Evolutionary conservation across 805 yeast species (phyloP).

Genomic region (Torulaspora delbrueckii): DNA sequence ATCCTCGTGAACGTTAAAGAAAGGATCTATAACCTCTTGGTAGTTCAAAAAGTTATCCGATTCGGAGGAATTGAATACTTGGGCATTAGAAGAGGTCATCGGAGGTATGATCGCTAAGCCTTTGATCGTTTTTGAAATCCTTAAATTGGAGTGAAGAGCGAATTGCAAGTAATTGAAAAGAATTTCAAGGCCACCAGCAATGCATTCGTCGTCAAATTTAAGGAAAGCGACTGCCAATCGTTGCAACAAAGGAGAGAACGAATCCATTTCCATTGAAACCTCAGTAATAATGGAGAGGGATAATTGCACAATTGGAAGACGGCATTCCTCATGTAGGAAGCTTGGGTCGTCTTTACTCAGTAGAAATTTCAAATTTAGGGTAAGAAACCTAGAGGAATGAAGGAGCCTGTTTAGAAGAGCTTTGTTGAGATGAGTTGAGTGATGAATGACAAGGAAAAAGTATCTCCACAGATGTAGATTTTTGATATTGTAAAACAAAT

Average conservation of each 20-base stretch:
- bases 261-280: slow-evolving; percentile 11
- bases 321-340: slow-evolving; percentile 5
- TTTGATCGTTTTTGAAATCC: slow-evolving; percentile 11
- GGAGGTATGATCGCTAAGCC: slow-evolving; percentile 9
- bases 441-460: slow-evolving; percentile 28
- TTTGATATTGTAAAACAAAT: slow-evolving; percentile 8
- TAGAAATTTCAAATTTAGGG: slow-evolving; percentile 9
- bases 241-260: slow-evolving; percentile 7
- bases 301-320: slow-evolving; percentile 4
- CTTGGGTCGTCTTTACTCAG: slow-evolving; percentile 1
- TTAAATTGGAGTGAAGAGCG: slow-evolving; percentile 17
- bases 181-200: slow-evolving; percentile 21
- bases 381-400: slow-evolving; percentile 13
- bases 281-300: slow-evolving; percentile 14
- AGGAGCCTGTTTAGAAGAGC: slow-evolving; percentile 14
- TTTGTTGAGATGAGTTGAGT: slow-evolving; percentile 21
- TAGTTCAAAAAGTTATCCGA: neutral
- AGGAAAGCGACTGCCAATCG: slow-evolving; percentile 8
- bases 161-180: slow-evolving; percentile 23
- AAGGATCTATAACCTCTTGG: slow-evolving; percentile 17
- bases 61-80: neutral
- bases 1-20: slow-evolving; percentile 21
- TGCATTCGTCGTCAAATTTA: slow-evolving; percentile 15
- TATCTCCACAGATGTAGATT: slow-evolving; percentile 30
- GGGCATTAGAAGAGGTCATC: slow-evolving; percentile 1